phyloP scores from a whole-genome alignment of 768 basidiomycete genomes.

The Vararia minispora region DNA sequence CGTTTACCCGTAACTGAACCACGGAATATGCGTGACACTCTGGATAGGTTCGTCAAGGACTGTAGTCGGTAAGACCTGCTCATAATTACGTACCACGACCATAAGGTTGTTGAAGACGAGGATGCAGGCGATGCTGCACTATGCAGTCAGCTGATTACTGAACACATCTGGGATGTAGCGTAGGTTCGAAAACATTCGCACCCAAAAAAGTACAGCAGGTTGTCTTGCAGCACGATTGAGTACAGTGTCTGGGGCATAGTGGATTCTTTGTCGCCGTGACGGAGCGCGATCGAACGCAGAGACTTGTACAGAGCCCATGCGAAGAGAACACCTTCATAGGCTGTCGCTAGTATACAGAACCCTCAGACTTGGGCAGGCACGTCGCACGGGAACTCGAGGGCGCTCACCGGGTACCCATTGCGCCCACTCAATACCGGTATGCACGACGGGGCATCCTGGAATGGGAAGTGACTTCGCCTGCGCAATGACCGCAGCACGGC shows the following conservation, averaged over 20 bases:
- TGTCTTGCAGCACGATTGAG: slow-evolving; percentile 29
- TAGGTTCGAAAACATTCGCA: slow-evolving; percentile 9
- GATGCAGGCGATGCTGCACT: slow-evolving; percentile 26
- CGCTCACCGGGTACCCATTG: slow-evolving; percentile 32
- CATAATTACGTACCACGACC: no score
- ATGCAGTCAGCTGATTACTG: no score
- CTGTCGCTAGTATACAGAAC: no score
- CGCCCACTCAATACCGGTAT: slow-evolving; percentile 32
- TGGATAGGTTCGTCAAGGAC: no score
- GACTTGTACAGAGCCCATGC: slow-evolving; percentile 28
- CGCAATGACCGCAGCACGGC: slow-evolving; percentile 26
- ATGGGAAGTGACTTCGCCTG: slow-evolving; percentile 26
- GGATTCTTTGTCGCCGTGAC: slow-evolving; percentile 16
- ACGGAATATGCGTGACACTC: slow-evolving; percentile 33
- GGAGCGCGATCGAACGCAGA: slow-evolving; percentile 13
- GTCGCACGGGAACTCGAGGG: neutral
- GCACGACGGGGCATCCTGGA: slow-evolving; percentile 31
- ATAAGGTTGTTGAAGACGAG: slow-evolving; percentile 36
- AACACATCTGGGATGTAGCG: neutral
- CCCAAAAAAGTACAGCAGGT: slow-evolving; percentile 34
- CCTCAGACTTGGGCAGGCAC: no score
- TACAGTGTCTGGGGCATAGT: slow-evolving; percentile 21
- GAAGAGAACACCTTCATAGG: slow-evolving; percentile 32
- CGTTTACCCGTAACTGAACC: slow-evolving; percentile 35
- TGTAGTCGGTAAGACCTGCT: no score